Conservation (phyloP, 306 rosid species). For the Arachis stenosperma region DNA sequence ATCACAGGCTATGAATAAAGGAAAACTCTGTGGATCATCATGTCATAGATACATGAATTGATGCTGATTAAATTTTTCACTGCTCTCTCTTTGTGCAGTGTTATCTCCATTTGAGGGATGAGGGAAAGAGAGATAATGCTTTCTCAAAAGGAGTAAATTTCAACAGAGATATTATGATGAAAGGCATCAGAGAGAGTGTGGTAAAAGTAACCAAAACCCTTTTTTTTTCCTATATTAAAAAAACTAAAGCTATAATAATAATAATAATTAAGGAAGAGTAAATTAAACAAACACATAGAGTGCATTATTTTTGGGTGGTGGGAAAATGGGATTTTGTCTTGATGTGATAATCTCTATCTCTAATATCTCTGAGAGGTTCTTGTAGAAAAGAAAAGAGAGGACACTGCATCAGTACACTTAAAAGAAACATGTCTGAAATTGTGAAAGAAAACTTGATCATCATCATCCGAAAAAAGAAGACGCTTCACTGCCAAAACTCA, state of each 20-base stretch:
- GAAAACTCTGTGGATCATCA: conserved; percentile 30
- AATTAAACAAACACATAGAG: conserved; percentile 9
- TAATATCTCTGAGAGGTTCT: conserved; percentile 15
- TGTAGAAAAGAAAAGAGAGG: conserved; percentile 51
- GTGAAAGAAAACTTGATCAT: conserved; percentile 44
- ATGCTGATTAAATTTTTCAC: conserved; percentile 29
- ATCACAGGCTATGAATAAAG: conserved; percentile 37
- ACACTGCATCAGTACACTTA: conserved; percentile 52
- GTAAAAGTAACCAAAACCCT: not conserved
- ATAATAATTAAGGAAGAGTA: not conserved
- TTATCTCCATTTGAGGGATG: conserved; percentile 29
- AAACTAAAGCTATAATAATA: not conserved
- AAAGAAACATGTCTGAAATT: conserved; percentile 50
- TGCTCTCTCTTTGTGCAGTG: conserved; percentile 43
- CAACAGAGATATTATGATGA: conserved; percentile 45
- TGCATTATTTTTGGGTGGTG: conserved; percentile 40
- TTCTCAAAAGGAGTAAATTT: conserved; percentile 52
- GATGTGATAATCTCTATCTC: conserved; percentile 15
- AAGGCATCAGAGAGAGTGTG: conserved; percentile 14
- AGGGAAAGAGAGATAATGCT: conserved; percentile 42
- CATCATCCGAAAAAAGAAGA: conserved; percentile 23
- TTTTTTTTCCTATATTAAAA: not conserved
- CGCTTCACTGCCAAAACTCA: conserved; percentile 46
- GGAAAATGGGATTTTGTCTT: conserved; percentile 39
- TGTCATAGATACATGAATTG: not conserved